A percentile compares a stretch with the other conserved stretches of the same genome.
These are phyloP conservation scores for Rubroboletus satanas DNA, from an alignment of 768 basidiomycete species.

Conservation along the genomic window DNA sequence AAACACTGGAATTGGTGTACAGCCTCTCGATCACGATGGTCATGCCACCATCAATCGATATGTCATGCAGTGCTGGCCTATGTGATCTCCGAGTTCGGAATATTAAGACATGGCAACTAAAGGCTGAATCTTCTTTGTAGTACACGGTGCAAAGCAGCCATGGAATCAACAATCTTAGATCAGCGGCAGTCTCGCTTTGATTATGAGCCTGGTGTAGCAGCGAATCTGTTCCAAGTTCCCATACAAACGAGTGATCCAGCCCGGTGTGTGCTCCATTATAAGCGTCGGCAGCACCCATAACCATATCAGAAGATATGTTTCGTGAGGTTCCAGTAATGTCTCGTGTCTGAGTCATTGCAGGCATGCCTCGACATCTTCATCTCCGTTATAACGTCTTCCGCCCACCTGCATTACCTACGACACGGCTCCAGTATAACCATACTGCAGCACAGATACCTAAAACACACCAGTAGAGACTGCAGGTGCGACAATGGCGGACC, in stretches of 20 bases:
- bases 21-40: background rate
- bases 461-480: slow-evolving; percentile 23
- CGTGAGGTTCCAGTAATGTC: slow-evolving; percentile 44
- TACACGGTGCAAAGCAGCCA: background rate
- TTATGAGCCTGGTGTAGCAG: slow-evolving; percentile 34
- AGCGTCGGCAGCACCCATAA: slow-evolving; percentile 28
- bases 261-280: slow-evolving; percentile 35
- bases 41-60: background rate
- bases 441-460: background rate
- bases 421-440: slow-evolving; percentile 1
- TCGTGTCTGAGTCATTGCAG: slow-evolving; percentile 35
- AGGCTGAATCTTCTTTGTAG: background rate
- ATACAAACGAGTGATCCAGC: slow-evolving; percentile 7
- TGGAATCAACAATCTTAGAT: background rate
- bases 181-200: slow-evolving; percentile 13
- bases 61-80: background rate
- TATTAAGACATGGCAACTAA: background rate
- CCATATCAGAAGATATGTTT: slow-evolving; percentile 46
- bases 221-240: slow-evolving; percentile 26
- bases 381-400: slow-evolving; percentile 14
- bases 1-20: background rate
- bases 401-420: slow-evolving; percentile 24
- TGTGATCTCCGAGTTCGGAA: background rate
- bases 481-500: slow-evolving; percentile 35
- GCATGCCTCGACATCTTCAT: slow-evolving; percentile 18